Base-by-base conservation (phyloP, 2,329 filamentous ascomycete species). In the Hypoxylon sp. region DNA sequence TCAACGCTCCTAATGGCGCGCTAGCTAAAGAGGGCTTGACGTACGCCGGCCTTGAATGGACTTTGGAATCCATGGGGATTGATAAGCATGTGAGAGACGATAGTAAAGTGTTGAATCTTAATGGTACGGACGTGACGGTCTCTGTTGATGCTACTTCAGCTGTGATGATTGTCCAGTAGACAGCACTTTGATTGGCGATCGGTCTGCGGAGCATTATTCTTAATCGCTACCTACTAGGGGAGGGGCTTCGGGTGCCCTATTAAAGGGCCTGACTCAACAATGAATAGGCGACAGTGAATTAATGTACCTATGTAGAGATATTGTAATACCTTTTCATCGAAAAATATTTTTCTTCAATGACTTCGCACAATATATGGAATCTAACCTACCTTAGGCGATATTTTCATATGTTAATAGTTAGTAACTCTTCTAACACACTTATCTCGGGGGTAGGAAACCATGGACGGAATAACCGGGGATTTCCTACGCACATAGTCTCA, bases 21-120 rank as follows among this genome's bases (percentile, higher is more conserved):
- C 26, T 71, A 14, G 60, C 66, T 19, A 47, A 67, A 26, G 19
- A 67, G 1, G 58, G 57, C 48, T 33, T 71, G 35, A 67, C 69
- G 14, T 67, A 70, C 35, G 31, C 70, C 26, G 67, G 61, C 14
- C 54, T 72, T 29, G 33, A 70, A 37, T 70, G 65, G 67, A 70
- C 58, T 10, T 64, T 33, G 29, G 61, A 54, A 44, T 57, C 44
- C 33, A 56, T 44, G 22, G 70, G 61, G 5, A 57, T 56, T 47
- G 52, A 65, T 35, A 56, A 53, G 14, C 63, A 47, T 29, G 47
- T 65, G 5, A 67, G 56, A 37, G 44, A 69, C 33, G 66, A 67
- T 14, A 65, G 67, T 31, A 60, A 46, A 14, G 35, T 65, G 11
- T 22, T 65, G n/a, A 37, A 57, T 26, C 39, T 67, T 33, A 44